These are phyloP conservation scores for Proteromonas lacertae DNA, from an alignment of 352 stramenopile genomes.

Conservation along the genomic window DNA sequence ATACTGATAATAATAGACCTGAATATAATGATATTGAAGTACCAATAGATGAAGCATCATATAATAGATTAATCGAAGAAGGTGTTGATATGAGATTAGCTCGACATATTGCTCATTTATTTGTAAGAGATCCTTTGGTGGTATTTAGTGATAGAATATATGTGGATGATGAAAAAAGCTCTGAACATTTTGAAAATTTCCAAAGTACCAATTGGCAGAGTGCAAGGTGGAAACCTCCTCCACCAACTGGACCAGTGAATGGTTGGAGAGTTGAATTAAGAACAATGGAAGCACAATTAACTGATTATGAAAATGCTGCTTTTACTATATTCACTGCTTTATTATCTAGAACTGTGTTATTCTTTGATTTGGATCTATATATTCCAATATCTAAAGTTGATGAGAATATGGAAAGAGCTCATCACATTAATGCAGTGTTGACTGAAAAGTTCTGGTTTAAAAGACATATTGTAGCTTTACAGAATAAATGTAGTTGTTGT, in stretches of 20 bases:
- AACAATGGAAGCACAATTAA: conserved; percentile 97
- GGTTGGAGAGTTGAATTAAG: conserved; percentile 60
- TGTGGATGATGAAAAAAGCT: conserved; percentile 32
- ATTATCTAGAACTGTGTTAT: conserved; percentile 82
- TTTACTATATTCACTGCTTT: conserved; percentile 94
- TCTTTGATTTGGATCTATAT: conserved; percentile 96
- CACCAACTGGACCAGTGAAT: conserved; percentile 15
- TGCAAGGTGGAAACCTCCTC: conserved; percentile 97
- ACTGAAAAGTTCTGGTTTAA: conserved; percentile 61
- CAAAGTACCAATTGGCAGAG: conserved; percentile 99
- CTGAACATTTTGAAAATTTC: conserved; percentile 96
- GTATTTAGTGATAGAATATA: conserved; percentile 35
- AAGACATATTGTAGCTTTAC: background rate
- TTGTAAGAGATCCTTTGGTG: conserved; percentile 87
- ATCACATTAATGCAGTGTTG: conserved; percentile 58
- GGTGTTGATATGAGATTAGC: conserved; percentile 72
- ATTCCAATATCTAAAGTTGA: conserved; percentile 72
- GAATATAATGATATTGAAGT: conserved; percentile 74
- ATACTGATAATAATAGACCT: conserved; percentile 12
- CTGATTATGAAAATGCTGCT: conserved; percentile 97
- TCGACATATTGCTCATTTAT: conserved; percentile 89
- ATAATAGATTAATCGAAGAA: conserved; percentile 39
- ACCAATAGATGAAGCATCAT: conserved; percentile 61
- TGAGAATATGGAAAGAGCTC: conserved; percentile 92
- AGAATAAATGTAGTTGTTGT: background rate